Percentiles rank a stretch among this genome's conserved stretches.
Evolutionary conservation across 1,139 yeast species (phyloP).

Genomic region (Sugiyamaella neomexicana): DNA sequence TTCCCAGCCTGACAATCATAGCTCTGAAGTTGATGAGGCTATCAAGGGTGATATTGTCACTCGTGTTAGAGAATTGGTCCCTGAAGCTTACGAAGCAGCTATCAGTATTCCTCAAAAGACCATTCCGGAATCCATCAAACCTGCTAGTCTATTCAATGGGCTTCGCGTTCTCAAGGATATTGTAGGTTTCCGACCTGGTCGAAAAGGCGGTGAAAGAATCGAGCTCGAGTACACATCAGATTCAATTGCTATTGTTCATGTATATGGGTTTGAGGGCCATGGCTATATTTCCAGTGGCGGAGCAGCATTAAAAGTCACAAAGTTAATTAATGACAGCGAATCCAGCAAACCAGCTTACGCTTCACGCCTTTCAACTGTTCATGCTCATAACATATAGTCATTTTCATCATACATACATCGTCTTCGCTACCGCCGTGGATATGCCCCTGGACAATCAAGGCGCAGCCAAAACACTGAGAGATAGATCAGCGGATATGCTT

Average conservation of each 20-base stretch:
- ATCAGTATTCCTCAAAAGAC: conserved; percentile 12
- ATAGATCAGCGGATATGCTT: no score
- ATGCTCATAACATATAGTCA: no score
- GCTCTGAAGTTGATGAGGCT: conserved; percentile 40
- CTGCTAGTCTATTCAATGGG: conserved; percentile 18
- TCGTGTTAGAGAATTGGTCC: conserved; percentile 52
- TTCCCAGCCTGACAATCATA: conserved; percentile 49
- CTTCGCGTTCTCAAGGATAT: conserved; percentile 44
- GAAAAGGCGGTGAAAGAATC: conserved; percentile 58
- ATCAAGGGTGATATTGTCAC: conserved; percentile 50
- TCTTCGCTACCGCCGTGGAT: no score
- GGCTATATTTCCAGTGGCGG: conserved; percentile 47
- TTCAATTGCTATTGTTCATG: conserved; percentile 50
- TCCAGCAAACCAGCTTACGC: background rate
- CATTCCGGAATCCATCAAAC: conserved; percentile 1
- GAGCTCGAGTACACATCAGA: conserved; percentile 40
- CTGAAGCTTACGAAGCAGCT: conserved; percentile 50
- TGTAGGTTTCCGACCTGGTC: conserved; percentile 74
- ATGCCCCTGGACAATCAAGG: no score
- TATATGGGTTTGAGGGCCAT: conserved; percentile 72
- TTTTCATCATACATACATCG: no score
- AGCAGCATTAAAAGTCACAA: conserved; percentile 20
- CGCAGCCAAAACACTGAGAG: no score
- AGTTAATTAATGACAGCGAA: background rate
- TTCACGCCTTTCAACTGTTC: conserved; percentile 1